phyloP scores from a whole-genome alignment of 495 filamentous ascomycete genomes.

The Aspergillus sclerotioniger region DNA sequence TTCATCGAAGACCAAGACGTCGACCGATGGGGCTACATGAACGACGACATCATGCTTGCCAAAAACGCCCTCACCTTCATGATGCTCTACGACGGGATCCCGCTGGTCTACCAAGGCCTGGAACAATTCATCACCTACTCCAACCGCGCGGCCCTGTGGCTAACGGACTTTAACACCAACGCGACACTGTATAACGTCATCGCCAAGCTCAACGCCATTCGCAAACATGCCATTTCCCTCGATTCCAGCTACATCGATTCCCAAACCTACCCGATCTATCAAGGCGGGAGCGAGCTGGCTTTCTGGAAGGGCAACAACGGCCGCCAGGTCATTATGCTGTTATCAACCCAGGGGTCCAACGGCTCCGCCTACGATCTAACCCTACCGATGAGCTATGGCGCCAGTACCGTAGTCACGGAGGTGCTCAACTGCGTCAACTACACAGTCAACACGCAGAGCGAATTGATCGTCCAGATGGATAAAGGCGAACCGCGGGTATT shows the following conservation, averaged over 20 bases:
- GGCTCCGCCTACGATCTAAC: constrained; percentile 40
- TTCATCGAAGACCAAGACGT: constrained; percentile 76
- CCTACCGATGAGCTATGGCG: constrained; percentile 34
- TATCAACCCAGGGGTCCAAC: constrained; percentile 52
- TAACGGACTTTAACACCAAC: constrained; percentile 54
- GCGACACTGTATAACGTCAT: constrained; percentile 58
- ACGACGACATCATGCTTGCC: constrained; percentile 29
- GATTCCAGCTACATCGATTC: constrained; percentile 48
- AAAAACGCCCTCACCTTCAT: constrained; percentile 65
- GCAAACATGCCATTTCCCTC: constrained; percentile 51
- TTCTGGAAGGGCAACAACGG: constrained; percentile 55
- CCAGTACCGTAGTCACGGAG: constrained; percentile 42
- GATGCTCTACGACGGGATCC: constrained; percentile 60
- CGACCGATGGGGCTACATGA: constrained; percentile 49
- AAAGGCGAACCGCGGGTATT: constrained; percentile 46
- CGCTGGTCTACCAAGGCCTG: constrained; percentile 60
- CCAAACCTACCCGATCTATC: constrained; percentile 47
- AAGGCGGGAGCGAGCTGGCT: constrained; percentile 49
- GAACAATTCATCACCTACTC: constrained; percentile 65
- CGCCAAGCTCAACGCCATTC: constrained; percentile 54
- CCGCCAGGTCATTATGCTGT: constrained; percentile 50
- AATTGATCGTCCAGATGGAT: constrained; percentile 38
- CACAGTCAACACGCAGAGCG: constrained; percentile 30
- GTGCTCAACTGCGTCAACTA: constrained; percentile 42
- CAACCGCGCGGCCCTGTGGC: constrained; percentile 70